Evolutionary conservation across 352 stramenopile genomes (phyloP), one percentile per base, ranked within the genome.

Genomic region (Globisporangium lucens): DNA sequence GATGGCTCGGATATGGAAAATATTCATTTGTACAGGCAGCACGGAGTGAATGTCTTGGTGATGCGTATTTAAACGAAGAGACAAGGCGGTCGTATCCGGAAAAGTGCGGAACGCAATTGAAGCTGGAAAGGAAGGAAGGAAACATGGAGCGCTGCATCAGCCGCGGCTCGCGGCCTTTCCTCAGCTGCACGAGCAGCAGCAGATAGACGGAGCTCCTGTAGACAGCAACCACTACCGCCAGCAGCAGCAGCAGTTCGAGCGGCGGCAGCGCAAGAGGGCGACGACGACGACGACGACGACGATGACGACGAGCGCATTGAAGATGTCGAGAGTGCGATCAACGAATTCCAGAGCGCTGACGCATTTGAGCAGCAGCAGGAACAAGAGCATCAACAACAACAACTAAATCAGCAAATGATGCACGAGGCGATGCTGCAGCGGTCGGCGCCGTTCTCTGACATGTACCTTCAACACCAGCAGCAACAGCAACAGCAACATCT

Each of bases 221-320:
- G 43, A 22, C 5, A 51, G 17, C 17, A n/a, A 24, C 43, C 43
- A 51, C 43, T 51, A 51, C n/a, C n/a, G n/a, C 43, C n/a, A n/a
- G n/a, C 24, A n/a, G 30, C 17, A 20, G 10, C 41, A 51, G 43
- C 49, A 56, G 49, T 8, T 60, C 12, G 24, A 61, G 55, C 55
- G 55, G 3, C 55, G 4, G 49, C 55, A 36, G 52, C 70, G 55
- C 56, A 69, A 38, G 56, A 61, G 24, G 17, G 10, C 7, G 22
- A 2, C 0, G 71, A 64, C 17, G 76, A 80, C 22, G 77, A 88
- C 57, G 77, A n/a, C n/a, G n/a, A n/a, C n/a, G n/a, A n/a, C n/a
- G n/a, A n/a, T n/a, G n/a, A 84, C 51, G 80, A 89, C 64, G 80
- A 87, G 67, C 82, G 75, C 41, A 76, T 80, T 33, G 75, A 80